Conservation (phyloP, 2,329 filamentous ascomycete genomes). For the Stagonosporopsis cucurbitacearum region DNA sequence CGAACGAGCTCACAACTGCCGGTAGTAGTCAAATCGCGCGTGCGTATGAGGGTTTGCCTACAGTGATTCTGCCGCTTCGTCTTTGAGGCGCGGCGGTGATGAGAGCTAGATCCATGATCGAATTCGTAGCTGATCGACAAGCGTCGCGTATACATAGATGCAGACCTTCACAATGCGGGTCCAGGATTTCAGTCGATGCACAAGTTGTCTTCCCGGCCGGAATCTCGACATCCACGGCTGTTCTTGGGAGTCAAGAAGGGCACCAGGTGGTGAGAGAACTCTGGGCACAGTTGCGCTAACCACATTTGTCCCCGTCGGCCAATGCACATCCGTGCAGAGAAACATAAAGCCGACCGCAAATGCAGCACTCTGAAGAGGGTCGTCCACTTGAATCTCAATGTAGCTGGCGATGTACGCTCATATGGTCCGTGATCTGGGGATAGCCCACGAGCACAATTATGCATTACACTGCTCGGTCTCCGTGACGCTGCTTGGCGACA, state of each 20-base stretch:
- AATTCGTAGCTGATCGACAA: not conserved
- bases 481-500: slow-evolving; percentile 1
- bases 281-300: not conserved
- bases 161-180: too few relatives aligned
- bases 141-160: not conserved
- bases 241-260: not conserved
- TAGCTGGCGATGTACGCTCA: not conserved
- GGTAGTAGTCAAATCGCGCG: not conserved
- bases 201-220: not conserved
- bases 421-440: not conserved
- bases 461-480: not conserved
- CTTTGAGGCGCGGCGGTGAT: not conserved
- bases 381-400: not conserved
- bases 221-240: not conserved
- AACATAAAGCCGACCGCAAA: not conserved
- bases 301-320: not conserved
- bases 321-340: not conserved
- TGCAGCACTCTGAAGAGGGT: not conserved
- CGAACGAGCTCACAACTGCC: not conserved
- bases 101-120: not conserved
- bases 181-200: not conserved
- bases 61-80: not conserved
- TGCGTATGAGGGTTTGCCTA: not conserved
- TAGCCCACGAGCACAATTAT: not conserved
- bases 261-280: not conserved